These are phyloP conservation scores for Amanita inopinata DNA, from an alignment of 768 basidiomycete species.

Conservation along the genomic window DNA sequence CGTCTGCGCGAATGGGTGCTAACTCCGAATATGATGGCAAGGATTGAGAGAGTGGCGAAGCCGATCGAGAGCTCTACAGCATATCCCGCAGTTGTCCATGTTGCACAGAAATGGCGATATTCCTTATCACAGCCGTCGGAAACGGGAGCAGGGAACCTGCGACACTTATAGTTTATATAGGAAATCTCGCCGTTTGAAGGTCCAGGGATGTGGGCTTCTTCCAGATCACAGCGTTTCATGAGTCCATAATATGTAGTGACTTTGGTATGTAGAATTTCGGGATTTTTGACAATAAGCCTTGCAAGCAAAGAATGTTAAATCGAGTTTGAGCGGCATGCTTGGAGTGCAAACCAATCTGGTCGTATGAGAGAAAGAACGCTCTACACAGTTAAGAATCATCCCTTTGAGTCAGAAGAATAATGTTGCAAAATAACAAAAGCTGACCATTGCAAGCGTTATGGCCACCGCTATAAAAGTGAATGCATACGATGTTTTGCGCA, in stretches of 20 bases:
- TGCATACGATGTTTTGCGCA: slow-evolving; percentile 66
- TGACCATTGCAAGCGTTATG: slow-evolving; percentile 40
- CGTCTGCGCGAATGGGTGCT: slow-evolving; percentile 65
- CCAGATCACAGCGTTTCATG: slow-evolving; percentile 43
- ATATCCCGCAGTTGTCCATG: slow-evolving; percentile 67
- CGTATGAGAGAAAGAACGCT: slow-evolving; percentile 46
- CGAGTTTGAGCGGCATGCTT: not conserved
- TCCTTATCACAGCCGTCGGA: slow-evolving; percentile 39
- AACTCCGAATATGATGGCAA: slow-evolving; percentile 55
- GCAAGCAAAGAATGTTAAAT: slow-evolving; percentile 1
- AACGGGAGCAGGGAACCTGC: slow-evolving; percentile 51
- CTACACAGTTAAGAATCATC: slow-evolving; percentile 22
- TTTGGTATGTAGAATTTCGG: slow-evolving; percentile 36
- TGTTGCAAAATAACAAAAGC: slow-evolving; percentile 18
- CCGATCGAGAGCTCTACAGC: slow-evolving; percentile 54
- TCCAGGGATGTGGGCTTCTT: slow-evolving; percentile 36
- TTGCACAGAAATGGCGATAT: slow-evolving; percentile 49
- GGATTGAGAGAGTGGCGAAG: slow-evolving; percentile 48
- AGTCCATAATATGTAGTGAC: slow-evolving; percentile 53
- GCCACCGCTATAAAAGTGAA: slow-evolving; percentile 50
- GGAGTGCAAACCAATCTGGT: slow-evolving; percentile 49
- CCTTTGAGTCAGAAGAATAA: not conserved
- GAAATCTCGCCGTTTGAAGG: slow-evolving; percentile 31
- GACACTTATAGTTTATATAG: slow-evolving; percentile 52
- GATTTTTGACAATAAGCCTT: slow-evolving; percentile 35